These are phyloP conservation scores for Prunus campanulata DNA, from an alignment of 306 rosid genomes.

Conservation along the genomic window DNA sequence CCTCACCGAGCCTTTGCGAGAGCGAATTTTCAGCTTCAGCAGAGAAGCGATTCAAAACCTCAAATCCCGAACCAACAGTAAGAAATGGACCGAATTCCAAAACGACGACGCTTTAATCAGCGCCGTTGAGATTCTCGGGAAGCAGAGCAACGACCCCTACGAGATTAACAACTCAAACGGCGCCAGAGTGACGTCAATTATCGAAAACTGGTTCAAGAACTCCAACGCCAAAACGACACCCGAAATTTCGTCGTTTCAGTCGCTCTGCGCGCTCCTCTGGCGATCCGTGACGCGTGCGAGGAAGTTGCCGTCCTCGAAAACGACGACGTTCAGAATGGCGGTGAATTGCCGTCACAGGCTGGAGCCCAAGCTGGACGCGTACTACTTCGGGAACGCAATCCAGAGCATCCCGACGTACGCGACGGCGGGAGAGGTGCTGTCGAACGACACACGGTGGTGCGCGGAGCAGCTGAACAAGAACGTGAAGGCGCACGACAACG, in stretches of 20 bases:
- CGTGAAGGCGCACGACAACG: conserved; percentile 62
- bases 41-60: conserved; percentile 59
- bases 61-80: conserved; percentile 36
- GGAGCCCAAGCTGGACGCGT: conserved; percentile 61
- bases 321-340: conserved; percentile 87
- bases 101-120: conserved; percentile 7
- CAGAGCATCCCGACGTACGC: conserved; percentile 75
- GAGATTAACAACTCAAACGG: conserved; percentile 21
- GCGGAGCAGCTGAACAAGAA: conserved; percentile 66
- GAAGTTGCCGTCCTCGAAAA: conserved; percentile 46
- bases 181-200: conserved; percentile 28
- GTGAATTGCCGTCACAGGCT: conserved; percentile 71
- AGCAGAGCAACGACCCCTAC: conserved; percentile 46
- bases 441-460: conserved; percentile 64
- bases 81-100: neutral
- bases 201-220: conserved; percentile 46
- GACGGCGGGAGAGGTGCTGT: conserved; percentile 46
- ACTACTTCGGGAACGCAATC: conserved; percentile 90
- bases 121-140: conserved; percentile 47
- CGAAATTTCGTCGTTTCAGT: conserved; percentile 83
- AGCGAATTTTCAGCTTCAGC: conserved; percentile 77
- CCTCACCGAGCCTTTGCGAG: conserved; percentile 47
- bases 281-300: conserved; percentile 78
- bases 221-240: conserved; percentile 3
- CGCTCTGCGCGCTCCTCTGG: conserved; percentile 77